These are phyloP conservation scores for Ceratobasidium sp. DNA, from an alignment of 1,284 basidiomycete species.

Conservation along the genomic window DNA sequence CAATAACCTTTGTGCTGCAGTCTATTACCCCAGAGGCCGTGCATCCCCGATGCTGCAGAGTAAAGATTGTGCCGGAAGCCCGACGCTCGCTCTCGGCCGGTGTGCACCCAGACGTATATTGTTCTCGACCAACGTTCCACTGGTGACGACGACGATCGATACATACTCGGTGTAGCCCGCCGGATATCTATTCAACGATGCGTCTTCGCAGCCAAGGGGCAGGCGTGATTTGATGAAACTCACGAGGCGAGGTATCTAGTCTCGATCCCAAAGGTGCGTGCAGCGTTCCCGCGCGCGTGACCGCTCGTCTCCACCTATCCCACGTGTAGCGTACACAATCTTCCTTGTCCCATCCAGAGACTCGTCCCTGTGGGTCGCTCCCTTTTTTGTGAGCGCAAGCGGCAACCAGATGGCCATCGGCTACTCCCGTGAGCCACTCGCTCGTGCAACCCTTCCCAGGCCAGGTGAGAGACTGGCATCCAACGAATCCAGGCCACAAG, in stretches of 20 bases:
- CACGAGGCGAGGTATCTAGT: constrained; percentile 8
- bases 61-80: not conserved
- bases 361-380: not conserved
- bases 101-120: not conserved
- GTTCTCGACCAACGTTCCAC: not conserved
- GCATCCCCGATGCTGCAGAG: not conserved
- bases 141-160: not conserved
- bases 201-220: constrained; percentile 5
- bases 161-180: not conserved
- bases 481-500: not conserved
- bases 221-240: constrained; percentile 4
- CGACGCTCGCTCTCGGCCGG: not conserved
- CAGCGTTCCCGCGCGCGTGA: constrained; percentile 24
- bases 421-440: constrained; percentile 21
- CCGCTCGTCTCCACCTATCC: constrained; percentile 18
- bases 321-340: constrained; percentile 1
- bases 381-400: not conserved
- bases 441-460: constrained; percentile 17
- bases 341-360: not conserved
- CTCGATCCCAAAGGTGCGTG: constrained; percentile 7
- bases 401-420: not conserved
- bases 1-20: constrained; percentile 26
- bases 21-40: constrained; percentile 25
- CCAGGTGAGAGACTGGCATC: not conserved
- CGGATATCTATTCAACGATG: not conserved